Conservation (phyloP, 768 basidiomycete genomes). For the Amanita pseudoporphyria region DNA sequence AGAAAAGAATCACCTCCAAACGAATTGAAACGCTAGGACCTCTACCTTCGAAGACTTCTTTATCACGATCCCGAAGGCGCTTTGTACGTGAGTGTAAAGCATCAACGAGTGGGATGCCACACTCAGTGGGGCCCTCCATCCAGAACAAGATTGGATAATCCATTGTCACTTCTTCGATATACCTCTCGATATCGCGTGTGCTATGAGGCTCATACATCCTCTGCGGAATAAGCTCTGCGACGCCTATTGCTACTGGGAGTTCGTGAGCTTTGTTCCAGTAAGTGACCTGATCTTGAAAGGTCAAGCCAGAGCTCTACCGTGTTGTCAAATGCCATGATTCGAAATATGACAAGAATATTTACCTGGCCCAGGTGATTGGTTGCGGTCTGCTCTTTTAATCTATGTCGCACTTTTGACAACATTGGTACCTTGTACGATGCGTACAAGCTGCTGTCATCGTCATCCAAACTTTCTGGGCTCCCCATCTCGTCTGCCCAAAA, state of each 20-base stretch:
- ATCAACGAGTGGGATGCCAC: slow-evolving; percentile 50
- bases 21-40: too few species aligned
- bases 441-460: too few species aligned
- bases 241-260: background rate
- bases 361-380: background rate
- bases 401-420: too few species aligned
- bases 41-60: too few species aligned
- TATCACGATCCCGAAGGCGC: too few species aligned
- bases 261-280: slow-evolving; percentile 1
- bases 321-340: background rate
- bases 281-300: background rate
- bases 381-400: too few species aligned
- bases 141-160: slow-evolving; percentile 58
- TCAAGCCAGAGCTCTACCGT: background rate
- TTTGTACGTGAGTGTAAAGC: too few species aligned
- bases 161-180: slow-evolving; percentile 60
- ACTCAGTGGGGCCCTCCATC: slow-evolving; percentile 40
- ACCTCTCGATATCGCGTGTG: slow-evolving; percentile 65
- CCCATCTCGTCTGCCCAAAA: too few species aligned
- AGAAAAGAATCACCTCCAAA: too few species aligned
- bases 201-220: slow-evolving; percentile 68
- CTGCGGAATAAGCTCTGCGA: slow-evolving; percentile 50
- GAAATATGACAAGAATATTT: background rate
- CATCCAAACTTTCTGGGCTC: too few species aligned
- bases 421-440: too few species aligned